Conservation (phyloP, 108 stramenopile genomes). For the Poteriospumella lacustris region DNA sequence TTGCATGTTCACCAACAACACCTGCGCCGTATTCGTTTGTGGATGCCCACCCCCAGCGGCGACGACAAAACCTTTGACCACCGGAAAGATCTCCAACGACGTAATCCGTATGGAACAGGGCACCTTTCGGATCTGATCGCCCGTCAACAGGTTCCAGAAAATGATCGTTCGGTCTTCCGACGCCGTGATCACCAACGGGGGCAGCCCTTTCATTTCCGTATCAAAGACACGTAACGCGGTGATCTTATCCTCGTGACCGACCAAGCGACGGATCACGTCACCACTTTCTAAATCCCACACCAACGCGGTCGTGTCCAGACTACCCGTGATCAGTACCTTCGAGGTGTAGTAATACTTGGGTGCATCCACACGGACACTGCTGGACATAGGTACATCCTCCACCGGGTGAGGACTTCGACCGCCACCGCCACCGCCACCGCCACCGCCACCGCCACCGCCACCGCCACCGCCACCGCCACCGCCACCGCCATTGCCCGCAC, state of each 20-base stretch:
- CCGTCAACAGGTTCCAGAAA: neutral
- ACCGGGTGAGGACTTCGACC: neutral
- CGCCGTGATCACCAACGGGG: neutral
- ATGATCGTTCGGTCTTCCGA: neutral
- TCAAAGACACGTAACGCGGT: neutral
- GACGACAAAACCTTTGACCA: neutral
- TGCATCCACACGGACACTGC: neutral
- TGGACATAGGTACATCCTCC: neutral
- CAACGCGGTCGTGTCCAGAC: neutral
- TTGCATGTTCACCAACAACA: neutral
- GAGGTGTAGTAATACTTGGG: neutral
- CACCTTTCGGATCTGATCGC: neutral
- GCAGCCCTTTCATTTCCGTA: neutral
- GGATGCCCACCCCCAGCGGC: neutral
- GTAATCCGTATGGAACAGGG: no score
- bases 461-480: no score
- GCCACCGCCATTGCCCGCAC: no score
- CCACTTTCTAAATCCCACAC: neutral
- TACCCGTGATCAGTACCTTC: neutral
- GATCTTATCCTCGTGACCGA: neutral
- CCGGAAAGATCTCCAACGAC: neutral
- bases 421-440: no score
- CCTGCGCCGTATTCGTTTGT: no score
- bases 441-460: no score
- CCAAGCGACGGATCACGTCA: neutral